A percentile compares a stretch with the other conserved stretches of the same genome.
phyloP scores from a whole-genome alignment of 768 basidiomycete genomes.

The Sistotremastrum suecicum region DNA sequence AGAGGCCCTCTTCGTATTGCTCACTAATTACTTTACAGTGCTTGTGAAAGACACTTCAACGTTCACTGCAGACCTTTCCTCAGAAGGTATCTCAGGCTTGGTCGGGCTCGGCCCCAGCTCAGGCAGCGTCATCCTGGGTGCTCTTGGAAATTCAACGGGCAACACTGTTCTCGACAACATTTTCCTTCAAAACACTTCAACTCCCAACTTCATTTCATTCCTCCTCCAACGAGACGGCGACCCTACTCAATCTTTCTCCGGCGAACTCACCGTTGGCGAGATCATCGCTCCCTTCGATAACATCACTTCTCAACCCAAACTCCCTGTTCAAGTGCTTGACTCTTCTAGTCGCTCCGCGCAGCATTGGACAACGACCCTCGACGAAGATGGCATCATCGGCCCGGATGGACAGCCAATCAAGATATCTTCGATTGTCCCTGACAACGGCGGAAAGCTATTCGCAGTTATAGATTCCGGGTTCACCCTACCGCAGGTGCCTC shows the following conservation, averaged over 20 bases:
- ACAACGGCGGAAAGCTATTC: conserved; percentile 46
- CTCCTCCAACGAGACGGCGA: conserved; percentile 38
- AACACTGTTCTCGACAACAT: conserved; percentile 51
- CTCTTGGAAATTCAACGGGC: conserved; percentile 32
- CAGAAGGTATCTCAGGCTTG: conserved; percentile 56
- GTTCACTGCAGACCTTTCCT: conserved; percentile 45
- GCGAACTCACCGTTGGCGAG: conserved; percentile 60
- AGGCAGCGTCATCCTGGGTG: conserved; percentile 48
- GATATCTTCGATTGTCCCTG: conserved; percentile 52
- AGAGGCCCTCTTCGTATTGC: neutral
- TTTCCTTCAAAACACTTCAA: conserved; percentile 42
- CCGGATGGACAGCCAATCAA: conserved; percentile 56
- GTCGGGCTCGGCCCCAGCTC: conserved; percentile 69
- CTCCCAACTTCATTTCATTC: conserved; percentile 54
- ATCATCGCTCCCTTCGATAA: conserved; percentile 45
- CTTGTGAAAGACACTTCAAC: conserved; percentile 46
- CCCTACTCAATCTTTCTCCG: conserved; percentile 34
- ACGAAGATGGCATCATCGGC: conserved; percentile 58
- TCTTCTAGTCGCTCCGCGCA: conserved; percentile 19
- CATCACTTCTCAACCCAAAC: conserved; percentile 46
- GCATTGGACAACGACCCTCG: conserved; percentile 68
- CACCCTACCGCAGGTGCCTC: conserved; percentile 50
- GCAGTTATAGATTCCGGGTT: conserved; percentile 32
- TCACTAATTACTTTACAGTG: conserved; percentile 24
- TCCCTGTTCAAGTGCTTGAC: conserved; percentile 32